A percentile compares a stretch with the other conserved stretches of the same genome.
phyloP scores from a whole-genome alignment of 805 yeast genomes.

The Candida piceae region DNA sequence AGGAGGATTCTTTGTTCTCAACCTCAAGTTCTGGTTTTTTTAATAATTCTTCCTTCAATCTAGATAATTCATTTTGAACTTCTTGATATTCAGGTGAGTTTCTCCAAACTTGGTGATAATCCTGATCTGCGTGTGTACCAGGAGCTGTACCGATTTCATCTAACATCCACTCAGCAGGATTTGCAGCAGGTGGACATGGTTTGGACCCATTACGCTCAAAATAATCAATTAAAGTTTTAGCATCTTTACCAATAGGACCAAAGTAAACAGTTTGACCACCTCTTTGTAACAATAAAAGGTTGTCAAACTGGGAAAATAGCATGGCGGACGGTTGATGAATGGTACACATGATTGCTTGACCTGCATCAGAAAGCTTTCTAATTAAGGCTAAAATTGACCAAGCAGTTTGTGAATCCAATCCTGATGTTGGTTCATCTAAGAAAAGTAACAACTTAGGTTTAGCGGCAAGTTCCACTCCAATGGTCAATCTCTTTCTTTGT shows the following conservation, averaged over 20 bases:
- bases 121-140: conserved; percentile 61
- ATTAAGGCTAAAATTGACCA: conserved; percentile 49
- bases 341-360: conserved; percentile 56
- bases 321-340: conserved; percentile 82
- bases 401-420: conserved; percentile 52
- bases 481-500: conserved; percentile 45
- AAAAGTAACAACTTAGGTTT: conserved; percentile 46
- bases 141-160: conserved; percentile 78
- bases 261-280: conserved; percentile 73
- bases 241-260: conserved; percentile 61
- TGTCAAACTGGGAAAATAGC: conserved; percentile 67
- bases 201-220: conserved; percentile 61
- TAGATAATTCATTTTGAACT: conserved; percentile 53
- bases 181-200: conserved; percentile 59
- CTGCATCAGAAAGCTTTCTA: conserved; percentile 41
- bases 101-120: conserved; percentile 69
- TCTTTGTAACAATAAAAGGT: conserved; percentile 55
- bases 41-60: conserved; percentile 48
- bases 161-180: conserved; percentile 89
- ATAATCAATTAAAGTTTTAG: conserved; percentile 48
- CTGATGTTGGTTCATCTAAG: conserved; percentile 58
- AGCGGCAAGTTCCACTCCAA: conserved; percentile 50
- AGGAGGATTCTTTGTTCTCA: conserved; percentile 32
- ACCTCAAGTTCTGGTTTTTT: conserved; percentile 30
- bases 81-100: conserved; percentile 54